phyloP scores from a whole-genome alignment of 2,329 filamentous ascomycete genomes.

The Exutisphaerella laricina region DNA sequence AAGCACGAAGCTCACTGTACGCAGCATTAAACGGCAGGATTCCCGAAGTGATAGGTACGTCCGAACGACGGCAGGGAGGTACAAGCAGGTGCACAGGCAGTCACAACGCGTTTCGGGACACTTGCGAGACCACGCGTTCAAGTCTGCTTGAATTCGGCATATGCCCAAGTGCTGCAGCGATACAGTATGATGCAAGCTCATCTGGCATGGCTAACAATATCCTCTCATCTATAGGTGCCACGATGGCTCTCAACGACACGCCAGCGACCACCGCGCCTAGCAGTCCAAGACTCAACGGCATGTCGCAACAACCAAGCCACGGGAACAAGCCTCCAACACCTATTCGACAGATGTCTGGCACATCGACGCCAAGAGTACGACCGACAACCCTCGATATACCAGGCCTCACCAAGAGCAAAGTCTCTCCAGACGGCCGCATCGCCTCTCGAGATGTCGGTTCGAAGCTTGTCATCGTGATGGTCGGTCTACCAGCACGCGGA shows the following conservation, averaged over 20 bases:
- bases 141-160: too few relatives aligned
- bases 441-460: slow-evolving; percentile 89
- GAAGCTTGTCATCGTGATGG: slow-evolving; percentile 98
- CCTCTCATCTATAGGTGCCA: slow-evolving; percentile 22
- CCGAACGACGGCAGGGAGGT: too few relatives aligned
- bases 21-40: slow-evolving; percentile 26
- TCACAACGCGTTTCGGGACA: too few relatives aligned
- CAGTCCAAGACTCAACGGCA: slow-evolving; percentile 35
- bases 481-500: slow-evolving; percentile 86
- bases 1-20: slow-evolving; percentile 20
- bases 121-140: too few relatives aligned
- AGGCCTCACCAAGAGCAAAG: slow-evolving; percentile 88
- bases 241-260: slow-evolving; percentile 54
- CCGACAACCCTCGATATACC: slow-evolving; percentile 96
- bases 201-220: too few relatives aligned
- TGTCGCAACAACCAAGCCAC: slow-evolving; percentile 16
- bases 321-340: slow-evolving; percentile 50
- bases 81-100: too few relatives aligned
- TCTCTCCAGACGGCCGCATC: slow-evolving; percentile 92
- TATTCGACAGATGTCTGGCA: slow-evolving; percentile 66
- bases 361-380: slow-evolving; percentile 72
- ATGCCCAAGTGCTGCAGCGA: too few relatives aligned
- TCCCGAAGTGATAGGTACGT: slow-evolving; percentile 21
- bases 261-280: slow-evolving; percentile 57
- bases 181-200: too few relatives aligned